Percentiles rank a stretch among this genome's conserved stretches.
These are phyloP conservation scores for Rugonectria rugulosa DNA, from an alignment of 2,329 filamentous ascomycete species.

Conservation along the genomic window DNA sequence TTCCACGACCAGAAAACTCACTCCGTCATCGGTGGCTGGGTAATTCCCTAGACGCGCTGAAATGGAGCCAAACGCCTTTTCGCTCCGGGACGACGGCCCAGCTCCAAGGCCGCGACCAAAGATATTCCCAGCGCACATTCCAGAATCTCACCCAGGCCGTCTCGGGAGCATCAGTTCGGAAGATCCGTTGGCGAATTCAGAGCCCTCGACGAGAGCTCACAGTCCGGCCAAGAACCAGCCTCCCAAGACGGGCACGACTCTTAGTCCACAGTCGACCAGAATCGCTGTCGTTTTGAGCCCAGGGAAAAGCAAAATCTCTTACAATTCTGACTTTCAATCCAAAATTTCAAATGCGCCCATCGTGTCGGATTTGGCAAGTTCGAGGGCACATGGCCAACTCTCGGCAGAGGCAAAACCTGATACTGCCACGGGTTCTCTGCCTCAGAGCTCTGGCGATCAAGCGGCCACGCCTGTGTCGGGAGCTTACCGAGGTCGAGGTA, in stretches of 20 bases:
- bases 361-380: neutral
- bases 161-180: slow-evolving; percentile 30
- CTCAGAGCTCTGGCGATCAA: slow-evolving; percentile 5
- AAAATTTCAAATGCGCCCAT: slow-evolving; percentile 17
- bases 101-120: neutral
- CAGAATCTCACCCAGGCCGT: slow-evolving; percentile 3
- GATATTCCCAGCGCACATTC: neutral
- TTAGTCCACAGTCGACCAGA: slow-evolving; percentile 9
- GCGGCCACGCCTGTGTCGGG: slow-evolving; percentile 13
- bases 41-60: neutral
- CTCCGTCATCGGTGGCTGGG: no score
- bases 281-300: slow-evolving; percentile 32
- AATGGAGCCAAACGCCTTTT: neutral
- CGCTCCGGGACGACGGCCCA: neutral
- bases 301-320: slow-evolving; percentile 19
- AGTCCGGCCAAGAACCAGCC: neutral
- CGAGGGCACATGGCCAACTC: slow-evolving; percentile 17
- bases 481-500: slow-evolving; percentile 43
- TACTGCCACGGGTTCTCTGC: neutral
- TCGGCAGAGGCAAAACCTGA: no score
- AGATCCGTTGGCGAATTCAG: slow-evolving; percentile 26
- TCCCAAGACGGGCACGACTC: neutral
- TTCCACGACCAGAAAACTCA: no score
- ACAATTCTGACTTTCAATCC: slow-evolving; percentile 1
- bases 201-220: slow-evolving; percentile 14